Evolutionary conservation across 805 yeast genomes (phyloP).

Genomic region (Brettanomyces custersianus): DNA sequence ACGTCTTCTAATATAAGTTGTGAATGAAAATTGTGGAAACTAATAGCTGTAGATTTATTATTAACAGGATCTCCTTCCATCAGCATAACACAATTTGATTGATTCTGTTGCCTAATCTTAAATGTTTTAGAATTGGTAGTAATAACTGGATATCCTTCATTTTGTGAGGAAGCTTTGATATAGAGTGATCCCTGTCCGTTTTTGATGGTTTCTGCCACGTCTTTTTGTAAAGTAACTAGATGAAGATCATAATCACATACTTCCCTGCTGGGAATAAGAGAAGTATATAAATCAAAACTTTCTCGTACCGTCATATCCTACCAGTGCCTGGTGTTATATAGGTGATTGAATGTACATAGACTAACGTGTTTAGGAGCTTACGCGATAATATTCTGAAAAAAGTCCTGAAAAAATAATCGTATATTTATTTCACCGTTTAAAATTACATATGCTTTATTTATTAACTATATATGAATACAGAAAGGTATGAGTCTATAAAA

Average conservation of each 20-base stretch:
- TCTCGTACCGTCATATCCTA: no score
- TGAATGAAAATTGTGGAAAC: slow-evolving; percentile 5
- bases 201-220: slow-evolving; percentile 31
- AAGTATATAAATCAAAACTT: slow-evolving; percentile 20
- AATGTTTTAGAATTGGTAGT: slow-evolving; percentile 55
- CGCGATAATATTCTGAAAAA: no score
- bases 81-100: slow-evolving; percentile 74
- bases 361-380: no score
- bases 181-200: slow-evolving; percentile 9
- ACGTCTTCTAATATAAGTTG: slow-evolving; percentile 5
- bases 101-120: slow-evolving; percentile 69
- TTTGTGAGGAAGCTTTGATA: slow-evolving; percentile 12
- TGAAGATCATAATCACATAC: slow-evolving; percentile 25
- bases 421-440: no score
- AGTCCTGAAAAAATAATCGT: no score
- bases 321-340: no score
- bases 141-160: slow-evolving; percentile 38
- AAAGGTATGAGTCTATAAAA: no score
- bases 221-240: slow-evolving; percentile 45
- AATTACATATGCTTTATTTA: no score
- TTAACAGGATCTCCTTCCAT: slow-evolving; percentile 17
- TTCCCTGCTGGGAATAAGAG: slow-evolving; percentile 10
- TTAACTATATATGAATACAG: no score
- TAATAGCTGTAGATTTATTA: neutral
- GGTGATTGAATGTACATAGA: no score